phyloP scores from a whole-genome alignment of 2,329 filamentous ascomycete genomes.

The Fonsecaea multimorphosa region DNA sequence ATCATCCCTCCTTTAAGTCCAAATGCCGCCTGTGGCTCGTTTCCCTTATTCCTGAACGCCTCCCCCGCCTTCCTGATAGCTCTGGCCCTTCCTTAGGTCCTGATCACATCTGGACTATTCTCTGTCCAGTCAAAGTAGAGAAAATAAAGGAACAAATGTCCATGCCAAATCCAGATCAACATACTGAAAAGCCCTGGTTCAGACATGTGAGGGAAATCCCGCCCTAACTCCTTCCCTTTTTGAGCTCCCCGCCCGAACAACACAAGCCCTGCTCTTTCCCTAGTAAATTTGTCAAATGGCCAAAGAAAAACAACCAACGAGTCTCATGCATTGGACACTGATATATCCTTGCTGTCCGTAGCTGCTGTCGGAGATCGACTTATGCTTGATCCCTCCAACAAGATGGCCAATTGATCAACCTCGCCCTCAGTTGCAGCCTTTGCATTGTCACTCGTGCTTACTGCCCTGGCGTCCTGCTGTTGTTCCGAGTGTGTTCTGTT shows the following conservation, averaged over 20 bases:
- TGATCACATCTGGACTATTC: neutral
- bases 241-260: neutral
- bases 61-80: neutral
- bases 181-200: neutral
- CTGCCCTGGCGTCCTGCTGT: neutral
- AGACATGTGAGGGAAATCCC: neutral
- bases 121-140: neutral
- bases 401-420: slow-evolving; percentile 28
- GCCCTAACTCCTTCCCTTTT: neutral
- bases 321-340: slow-evolving; percentile 2
- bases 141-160: neutral
- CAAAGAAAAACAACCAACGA: neutral
- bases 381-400: slow-evolving; percentile 30
- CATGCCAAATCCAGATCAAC: neutral
- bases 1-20: neutral
- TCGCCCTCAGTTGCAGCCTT: slow-evolving; percentile 30
- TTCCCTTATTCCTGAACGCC: neutral
- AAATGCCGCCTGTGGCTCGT: neutral
- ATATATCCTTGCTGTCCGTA: slow-evolving; percentile 7
- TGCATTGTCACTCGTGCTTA: slow-evolving; percentile 8
- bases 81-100: neutral
- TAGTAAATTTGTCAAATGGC: neutral
- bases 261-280: neutral
- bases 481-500: neutral
- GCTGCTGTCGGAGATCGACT: slow-evolving; percentile 19